These are phyloP conservation scores for Penicillium arizonense DNA, from an alignment of 495 filamentous ascomycete species.

Conservation along the genomic window DNA sequence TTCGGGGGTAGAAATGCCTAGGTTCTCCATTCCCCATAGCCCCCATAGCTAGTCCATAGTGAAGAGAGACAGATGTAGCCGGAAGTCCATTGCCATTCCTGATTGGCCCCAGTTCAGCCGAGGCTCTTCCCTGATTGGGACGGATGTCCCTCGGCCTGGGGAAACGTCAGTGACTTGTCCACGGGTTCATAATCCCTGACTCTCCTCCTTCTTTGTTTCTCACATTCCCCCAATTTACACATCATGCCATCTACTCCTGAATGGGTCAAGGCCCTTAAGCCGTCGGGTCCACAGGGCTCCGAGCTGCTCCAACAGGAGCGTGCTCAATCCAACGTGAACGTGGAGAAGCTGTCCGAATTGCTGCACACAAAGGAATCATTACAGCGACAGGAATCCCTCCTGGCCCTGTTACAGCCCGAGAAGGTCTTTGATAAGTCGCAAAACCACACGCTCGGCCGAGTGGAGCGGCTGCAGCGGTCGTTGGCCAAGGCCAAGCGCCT, in stretches of 20 bases:
- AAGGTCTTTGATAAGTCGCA: slow-evolving; percentile 68
- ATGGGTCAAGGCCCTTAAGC: slow-evolving; percentile 66
- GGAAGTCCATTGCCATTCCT: background rate
- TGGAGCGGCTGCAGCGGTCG: slow-evolving; percentile 61
- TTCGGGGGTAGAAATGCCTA: too few species aligned
- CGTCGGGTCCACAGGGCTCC: slow-evolving; percentile 56
- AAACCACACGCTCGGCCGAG: slow-evolving; percentile 63
- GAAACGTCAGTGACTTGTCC: background rate
- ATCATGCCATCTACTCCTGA: slow-evolving; percentile 46
- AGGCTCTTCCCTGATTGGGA: slow-evolving; percentile 3
- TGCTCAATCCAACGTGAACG: slow-evolving; percentile 55
- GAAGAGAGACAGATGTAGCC: background rate
- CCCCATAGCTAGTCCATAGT: too few species aligned
- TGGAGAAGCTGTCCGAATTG: slow-evolving; percentile 58
- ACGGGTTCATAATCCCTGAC: slow-evolving; percentile 14
- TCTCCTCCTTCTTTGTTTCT: slow-evolving; percentile 9
- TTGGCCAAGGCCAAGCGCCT: slow-evolving; percentile 64
- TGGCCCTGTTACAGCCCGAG: slow-evolving; percentile 56
- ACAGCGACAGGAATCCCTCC: slow-evolving; percentile 49
- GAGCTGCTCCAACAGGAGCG: slow-evolving; percentile 61
- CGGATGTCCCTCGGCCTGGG: slow-evolving; percentile 2
- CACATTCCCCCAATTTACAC: background rate
- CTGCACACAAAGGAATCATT: slow-evolving; percentile 59
- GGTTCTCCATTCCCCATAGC: too few species aligned
- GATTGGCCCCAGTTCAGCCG: slow-evolving; percentile 1